Percentiles rank a stretch among this genome's conserved stretches.
These are phyloP conservation scores for Xylaria multiplex DNA, from an alignment of 2,329 filamentous ascomycete genomes.

Conservation along the genomic window DNA sequence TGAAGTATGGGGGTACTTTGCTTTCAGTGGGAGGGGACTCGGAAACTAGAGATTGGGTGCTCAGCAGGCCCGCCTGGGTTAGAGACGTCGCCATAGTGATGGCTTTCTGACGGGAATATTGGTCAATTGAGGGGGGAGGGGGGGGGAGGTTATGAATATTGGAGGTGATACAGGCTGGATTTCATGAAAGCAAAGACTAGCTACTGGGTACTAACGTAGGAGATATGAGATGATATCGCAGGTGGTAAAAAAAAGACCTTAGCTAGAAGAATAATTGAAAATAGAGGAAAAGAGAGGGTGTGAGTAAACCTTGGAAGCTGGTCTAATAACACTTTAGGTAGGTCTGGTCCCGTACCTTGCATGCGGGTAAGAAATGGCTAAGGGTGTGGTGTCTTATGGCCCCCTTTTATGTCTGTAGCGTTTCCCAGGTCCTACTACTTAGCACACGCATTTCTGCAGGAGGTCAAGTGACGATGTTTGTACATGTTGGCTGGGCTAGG, in stretches of 20 bases:
- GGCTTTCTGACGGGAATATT: slow-evolving; percentile 6
- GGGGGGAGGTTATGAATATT: slow-evolving; percentile 1
- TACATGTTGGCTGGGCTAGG: slow-evolving; percentile 25
- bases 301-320: not conserved
- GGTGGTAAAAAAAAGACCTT: not conserved
- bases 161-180: not conserved
- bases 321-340: slow-evolving; percentile 27
- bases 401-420: slow-evolving; percentile 26
- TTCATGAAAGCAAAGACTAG: slow-evolving; percentile 8
- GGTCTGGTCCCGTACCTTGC: slow-evolving; percentile 32
- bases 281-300: not conserved
- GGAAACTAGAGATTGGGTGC: slow-evolving; percentile 38
- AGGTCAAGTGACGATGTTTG: slow-evolving; percentile 36
- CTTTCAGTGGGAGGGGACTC: slow-evolving; percentile 33
- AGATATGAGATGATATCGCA: slow-evolving; percentile 15
- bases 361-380: slow-evolving; percentile 10
- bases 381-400: slow-evolving; percentile 8
- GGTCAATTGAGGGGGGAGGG: not conserved
- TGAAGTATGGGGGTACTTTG: slow-evolving; percentile 48
- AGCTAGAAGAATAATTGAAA: not conserved
- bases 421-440: not conserved
- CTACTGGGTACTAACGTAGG: not conserved
- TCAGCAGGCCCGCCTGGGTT: slow-evolving; percentile 41
- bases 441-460: slow-evolving; percentile 21
- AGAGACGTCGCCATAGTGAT: slow-evolving; percentile 45